Conservation (phyloP, 139 green algal genomes). For the Chlamydomonas applanata region DNA sequence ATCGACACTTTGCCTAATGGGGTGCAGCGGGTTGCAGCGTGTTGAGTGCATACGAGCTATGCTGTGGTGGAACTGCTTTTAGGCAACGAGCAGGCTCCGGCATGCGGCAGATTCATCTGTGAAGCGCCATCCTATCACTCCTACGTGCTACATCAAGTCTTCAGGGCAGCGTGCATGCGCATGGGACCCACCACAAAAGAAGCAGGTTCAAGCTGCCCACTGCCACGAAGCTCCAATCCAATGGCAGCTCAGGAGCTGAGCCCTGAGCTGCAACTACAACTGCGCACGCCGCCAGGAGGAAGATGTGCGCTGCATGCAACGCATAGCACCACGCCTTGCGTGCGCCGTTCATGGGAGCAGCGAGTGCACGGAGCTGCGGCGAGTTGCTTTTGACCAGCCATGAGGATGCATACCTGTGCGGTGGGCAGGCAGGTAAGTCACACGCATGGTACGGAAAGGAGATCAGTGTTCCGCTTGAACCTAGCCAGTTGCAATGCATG, state of each 20-base stretch:
- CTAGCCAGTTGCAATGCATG: not conserved
- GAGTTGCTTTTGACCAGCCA: not conserved
- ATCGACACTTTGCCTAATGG: not conserved
- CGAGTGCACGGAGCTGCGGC: not conserved
- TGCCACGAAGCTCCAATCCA: too few relatives aligned
- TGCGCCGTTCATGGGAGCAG: not conserved
- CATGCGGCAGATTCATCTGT: not conserved
- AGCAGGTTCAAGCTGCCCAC: not conserved
- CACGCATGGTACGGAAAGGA: not conserved
- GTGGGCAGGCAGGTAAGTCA: not conserved
- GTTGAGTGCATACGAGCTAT: too few relatives aligned
- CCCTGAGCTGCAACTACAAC: too few relatives aligned
- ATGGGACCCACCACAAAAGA: not conserved
- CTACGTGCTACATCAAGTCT: not conserved
- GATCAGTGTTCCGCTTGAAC: not conserved
- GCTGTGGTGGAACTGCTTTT: too few relatives aligned
- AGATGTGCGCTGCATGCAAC: not conserved
- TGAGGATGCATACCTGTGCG: not conserved
- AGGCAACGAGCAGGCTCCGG: too few relatives aligned
- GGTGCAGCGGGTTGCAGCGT: too few relatives aligned
- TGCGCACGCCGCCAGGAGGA: not conserved
- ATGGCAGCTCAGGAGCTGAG: not conserved
- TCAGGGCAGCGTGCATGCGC: not conserved
- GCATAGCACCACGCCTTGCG: slow-evolving; percentile 2
- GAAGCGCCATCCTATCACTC: not conserved